These are phyloP conservation scores for Dictyophora rubrovolvata DNA, from an alignment of 768 basidiomycete species.

Conservation along the genomic window DNA sequence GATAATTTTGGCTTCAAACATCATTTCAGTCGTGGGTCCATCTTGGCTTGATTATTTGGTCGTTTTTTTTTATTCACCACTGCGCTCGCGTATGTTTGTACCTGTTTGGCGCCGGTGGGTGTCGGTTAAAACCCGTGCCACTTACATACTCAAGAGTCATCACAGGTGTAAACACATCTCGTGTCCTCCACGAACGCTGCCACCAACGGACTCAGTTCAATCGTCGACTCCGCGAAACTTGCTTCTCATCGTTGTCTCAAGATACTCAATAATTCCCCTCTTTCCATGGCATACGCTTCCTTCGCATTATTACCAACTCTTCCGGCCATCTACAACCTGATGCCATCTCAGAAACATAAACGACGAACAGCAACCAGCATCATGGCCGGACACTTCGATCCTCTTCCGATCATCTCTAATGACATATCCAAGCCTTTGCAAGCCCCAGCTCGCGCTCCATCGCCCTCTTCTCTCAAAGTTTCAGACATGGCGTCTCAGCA, in stretches of 20 bases:
- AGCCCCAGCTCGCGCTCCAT: not conserved
- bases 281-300: not conserved
- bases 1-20: too few relatives aligned
- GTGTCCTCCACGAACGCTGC: not conserved
- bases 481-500: not conserved
- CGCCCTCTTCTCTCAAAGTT: not conserved
- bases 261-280: too few relatives aligned
- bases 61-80: not conserved
- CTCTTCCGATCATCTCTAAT: not conserved
- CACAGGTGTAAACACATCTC: not conserved
- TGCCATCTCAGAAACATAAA: not conserved
- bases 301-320: not conserved
- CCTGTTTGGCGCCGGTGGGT: not conserved
- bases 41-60: too few relatives aligned
- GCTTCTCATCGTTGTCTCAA: too few relatives aligned
- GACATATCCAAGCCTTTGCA: not conserved
- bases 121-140: not conserved
- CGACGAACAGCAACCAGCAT: slow-evolving; percentile 6
- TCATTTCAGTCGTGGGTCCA: too few relatives aligned
- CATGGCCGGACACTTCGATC: slow-evolving; percentile 5
- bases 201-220: not conserved
- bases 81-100: not conserved
- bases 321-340: not conserved
- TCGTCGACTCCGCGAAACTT: not conserved
- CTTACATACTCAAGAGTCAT: not conserved